These are phyloP conservation scores for Tricholoma matsutake DNA, from an alignment of 768 basidiomycete species.

Conservation along the genomic window DNA sequence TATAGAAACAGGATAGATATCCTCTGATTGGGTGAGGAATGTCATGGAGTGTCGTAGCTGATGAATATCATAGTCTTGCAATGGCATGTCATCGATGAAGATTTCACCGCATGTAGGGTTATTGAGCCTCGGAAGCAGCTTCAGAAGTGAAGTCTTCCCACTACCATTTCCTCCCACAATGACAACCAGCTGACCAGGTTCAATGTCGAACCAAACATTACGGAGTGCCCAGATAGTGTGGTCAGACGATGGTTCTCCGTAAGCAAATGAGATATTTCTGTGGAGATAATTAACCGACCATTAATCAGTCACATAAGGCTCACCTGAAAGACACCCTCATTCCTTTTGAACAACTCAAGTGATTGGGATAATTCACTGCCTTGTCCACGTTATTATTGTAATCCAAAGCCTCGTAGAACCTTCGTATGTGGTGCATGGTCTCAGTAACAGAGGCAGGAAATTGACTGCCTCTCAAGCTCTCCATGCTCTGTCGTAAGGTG, in stretches of 20 bases:
- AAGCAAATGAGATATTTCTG: conserved; percentile 18
- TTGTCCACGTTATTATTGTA: not conserved
- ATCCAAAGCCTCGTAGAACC: not conserved
- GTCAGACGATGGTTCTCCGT: conserved; percentile 4
- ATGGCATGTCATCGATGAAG: conserved; percentile 34
- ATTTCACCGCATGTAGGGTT: conserved; percentile 35
- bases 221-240: conserved; percentile 16
- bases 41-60: conserved; percentile 37
- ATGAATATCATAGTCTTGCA: conserved; percentile 27
- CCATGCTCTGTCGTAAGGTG: conserved; percentile 4
- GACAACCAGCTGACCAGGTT: conserved; percentile 41
- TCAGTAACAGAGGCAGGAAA: not conserved
- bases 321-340: conserved; percentile 1
- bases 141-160: conserved; percentile 43
- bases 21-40: conserved; percentile 39
- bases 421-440: not conserved
- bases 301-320: not conserved
- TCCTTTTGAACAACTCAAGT: not conserved
- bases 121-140: conserved; percentile 35
- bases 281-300: not conserved
- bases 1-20: conserved; percentile 33
- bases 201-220: conserved; percentile 35
- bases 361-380: not conserved
- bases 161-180: conserved; percentile 46
- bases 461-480: conserved; percentile 11